Conservation (phyloP, 139 green algal species). For the Coelastrella sp. region DNA sequence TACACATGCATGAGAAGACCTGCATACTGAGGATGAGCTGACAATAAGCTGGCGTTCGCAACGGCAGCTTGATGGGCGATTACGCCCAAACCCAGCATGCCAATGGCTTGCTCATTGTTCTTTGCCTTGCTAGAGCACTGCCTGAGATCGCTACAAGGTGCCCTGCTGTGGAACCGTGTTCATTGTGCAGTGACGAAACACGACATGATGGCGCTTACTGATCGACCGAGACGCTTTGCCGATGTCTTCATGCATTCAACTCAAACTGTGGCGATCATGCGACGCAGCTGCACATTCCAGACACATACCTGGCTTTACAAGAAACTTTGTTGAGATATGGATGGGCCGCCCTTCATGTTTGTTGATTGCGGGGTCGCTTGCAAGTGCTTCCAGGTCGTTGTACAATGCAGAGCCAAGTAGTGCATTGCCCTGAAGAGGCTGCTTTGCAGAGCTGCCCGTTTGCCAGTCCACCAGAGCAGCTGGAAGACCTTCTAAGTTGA, state of each 20-base stretch:
- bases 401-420: background rate
- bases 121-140: too few relatives aligned
- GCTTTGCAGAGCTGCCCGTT: background rate
- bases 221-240: background rate
- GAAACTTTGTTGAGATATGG: background rate
- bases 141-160: too few relatives aligned
- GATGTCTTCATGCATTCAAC: background rate
- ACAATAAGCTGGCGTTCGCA: too few relatives aligned
- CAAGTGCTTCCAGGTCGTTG: background rate
- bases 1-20: too few relatives aligned
- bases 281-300: background rate
- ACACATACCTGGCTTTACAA: constrained; percentile 20
- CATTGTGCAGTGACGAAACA: too few relatives aligned
- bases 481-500: background rate
- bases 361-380: background rate
- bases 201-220: too few relatives aligned
- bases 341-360: background rate
- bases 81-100: too few relatives aligned
- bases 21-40: too few relatives aligned
- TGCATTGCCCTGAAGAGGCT: background rate
- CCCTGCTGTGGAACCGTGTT: too few relatives aligned
- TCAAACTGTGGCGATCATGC: background rate
- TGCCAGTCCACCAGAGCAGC: background rate
- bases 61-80: too few relatives aligned
- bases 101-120: too few relatives aligned